Evolutionary conservation across 129 eudicot genomes (phyloP).

Genomic region (Centaurea solstitialis): DNA sequence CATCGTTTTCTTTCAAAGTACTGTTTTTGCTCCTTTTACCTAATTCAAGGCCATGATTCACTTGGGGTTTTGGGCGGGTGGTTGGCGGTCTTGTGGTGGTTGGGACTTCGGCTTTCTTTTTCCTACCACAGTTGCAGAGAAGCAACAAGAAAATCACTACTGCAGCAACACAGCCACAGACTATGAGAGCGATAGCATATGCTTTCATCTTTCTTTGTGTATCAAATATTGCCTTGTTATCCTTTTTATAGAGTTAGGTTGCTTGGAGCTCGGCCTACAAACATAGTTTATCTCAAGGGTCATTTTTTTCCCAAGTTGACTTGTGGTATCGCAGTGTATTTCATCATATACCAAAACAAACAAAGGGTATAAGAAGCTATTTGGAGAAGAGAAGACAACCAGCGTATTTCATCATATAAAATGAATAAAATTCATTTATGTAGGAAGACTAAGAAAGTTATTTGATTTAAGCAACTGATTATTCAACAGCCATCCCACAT

Average conservation of each 20-base stretch:
- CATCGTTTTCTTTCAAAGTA: slow-evolving; percentile 8
- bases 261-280: background rate
- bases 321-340: background rate
- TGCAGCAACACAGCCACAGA: slow-evolving; percentile 31
- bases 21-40: slow-evolving; percentile 20
- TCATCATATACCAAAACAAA: background rate
- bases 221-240: background rate
- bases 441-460: slow-evolving; percentile 10
- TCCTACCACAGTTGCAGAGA: slow-evolving; percentile 15
- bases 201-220: slow-evolving; percentile 26
- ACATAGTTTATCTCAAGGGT: background rate
- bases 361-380: background rate
- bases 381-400: background rate
- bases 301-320: background rate
- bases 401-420: background rate
- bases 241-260: slow-evolving; percentile 12
- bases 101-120: slow-evolving; percentile 23
- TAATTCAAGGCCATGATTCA: slow-evolving; percentile 24
- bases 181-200: slow-evolving; percentile 29
- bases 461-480: slow-evolving; percentile 2
- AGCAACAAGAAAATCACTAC: slow-evolving; percentile 14
- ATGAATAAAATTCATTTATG: background rate
- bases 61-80: background rate
- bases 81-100: background rate
- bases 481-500: background rate